Conservation (phyloP, 805 yeast species). For the Metschnikowia corniflorae region DNA sequence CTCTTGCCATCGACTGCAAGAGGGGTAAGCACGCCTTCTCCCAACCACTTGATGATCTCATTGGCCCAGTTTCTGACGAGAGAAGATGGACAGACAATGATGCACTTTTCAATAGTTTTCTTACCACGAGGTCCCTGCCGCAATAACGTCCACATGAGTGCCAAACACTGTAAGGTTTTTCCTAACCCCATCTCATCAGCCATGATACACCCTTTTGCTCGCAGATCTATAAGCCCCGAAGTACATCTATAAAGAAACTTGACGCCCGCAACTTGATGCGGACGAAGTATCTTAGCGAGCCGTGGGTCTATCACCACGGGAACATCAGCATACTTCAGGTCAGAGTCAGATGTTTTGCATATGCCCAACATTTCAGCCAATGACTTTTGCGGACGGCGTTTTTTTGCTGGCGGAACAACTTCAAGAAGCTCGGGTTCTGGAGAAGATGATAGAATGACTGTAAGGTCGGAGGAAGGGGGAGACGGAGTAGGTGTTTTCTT, state of each 20-base stretch:
- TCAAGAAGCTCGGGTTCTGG: conserved; percentile 15
- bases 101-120: conserved; percentile 81
- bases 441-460: conserved; percentile 9
- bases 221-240: conserved; percentile 75
- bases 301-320: conserved; percentile 95
- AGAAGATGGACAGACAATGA: conserved; percentile 93
- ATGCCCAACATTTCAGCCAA: conserved; percentile 81
- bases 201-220: conserved; percentile 95
- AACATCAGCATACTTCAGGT: conserved; percentile 68
- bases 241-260: conserved; percentile 87
- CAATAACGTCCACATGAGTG: conserved; percentile 88
- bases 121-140: conserved; percentile 84
- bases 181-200: conserved; percentile 98
- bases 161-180: conserved; percentile 82
- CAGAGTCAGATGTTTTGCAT: conserved; percentile 45
- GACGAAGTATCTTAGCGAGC: conserved; percentile 78
- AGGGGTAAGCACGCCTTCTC: conserved; percentile 84
- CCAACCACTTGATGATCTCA: conserved; percentile 92
- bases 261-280: conserved; percentile 96
- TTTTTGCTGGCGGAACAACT: conserved; percentile 21
- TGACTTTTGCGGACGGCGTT: conserved; percentile 54
- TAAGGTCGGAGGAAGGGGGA: neutral
- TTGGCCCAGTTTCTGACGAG: conserved; percentile 96
- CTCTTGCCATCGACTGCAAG: conserved; percentile 90
- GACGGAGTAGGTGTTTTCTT: neutral